Evolutionary conservation across 805 yeast species (phyloP).

Genomic region (Lachancea quebecensis): DNA sequence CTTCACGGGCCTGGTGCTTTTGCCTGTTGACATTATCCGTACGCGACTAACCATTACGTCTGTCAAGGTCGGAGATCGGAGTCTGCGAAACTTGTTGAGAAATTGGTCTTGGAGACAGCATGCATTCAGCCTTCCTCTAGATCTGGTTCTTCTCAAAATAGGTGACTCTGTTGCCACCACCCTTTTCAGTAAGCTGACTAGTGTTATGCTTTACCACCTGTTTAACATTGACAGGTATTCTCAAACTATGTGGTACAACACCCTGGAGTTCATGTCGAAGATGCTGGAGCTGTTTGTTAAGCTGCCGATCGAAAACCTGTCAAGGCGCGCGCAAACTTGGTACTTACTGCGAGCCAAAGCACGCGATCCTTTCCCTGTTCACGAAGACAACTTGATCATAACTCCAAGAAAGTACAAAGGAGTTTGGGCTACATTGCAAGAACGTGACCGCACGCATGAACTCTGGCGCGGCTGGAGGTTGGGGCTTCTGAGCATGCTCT

Average conservation of each 20-base stretch:
- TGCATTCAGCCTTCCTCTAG: conserved; percentile 47
- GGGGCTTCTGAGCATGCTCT: conserved; percentile 69
- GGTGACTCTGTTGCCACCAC: conserved; percentile 55
- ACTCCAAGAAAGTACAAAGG: conserved; percentile 52
- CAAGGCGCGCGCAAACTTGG: conserved; percentile 75
- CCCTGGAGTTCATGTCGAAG: conserved; percentile 54
- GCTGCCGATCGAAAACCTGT: conserved; percentile 80
- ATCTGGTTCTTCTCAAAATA: conserved; percentile 59
- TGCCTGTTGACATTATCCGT: conserved; percentile 78
- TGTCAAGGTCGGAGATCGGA: conserved; percentile 44
- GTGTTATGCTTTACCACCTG: conserved; percentile 51
- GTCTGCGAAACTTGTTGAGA: conserved; percentile 63
- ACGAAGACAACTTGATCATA: conserved; percentile 48
- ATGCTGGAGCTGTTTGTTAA: conserved; percentile 63
- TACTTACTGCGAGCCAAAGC: conserved; percentile 39
- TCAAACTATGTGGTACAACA: conserved; percentile 53
- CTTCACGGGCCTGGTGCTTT: conserved; percentile 60
- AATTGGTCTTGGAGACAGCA: conserved; percentile 36
- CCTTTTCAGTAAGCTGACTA: conserved; percentile 60
- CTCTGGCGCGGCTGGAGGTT: conserved; percentile 90
- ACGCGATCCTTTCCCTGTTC: conserved; percentile 37
- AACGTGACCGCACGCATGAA: conserved; percentile 35
- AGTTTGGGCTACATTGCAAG: conserved; percentile 46
- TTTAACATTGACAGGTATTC: conserved; percentile 62
- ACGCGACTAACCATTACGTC: conserved; percentile 70